phyloP scores from a whole-genome alignment of 129 eudicot species.

The Flaveria robusta region DNA sequence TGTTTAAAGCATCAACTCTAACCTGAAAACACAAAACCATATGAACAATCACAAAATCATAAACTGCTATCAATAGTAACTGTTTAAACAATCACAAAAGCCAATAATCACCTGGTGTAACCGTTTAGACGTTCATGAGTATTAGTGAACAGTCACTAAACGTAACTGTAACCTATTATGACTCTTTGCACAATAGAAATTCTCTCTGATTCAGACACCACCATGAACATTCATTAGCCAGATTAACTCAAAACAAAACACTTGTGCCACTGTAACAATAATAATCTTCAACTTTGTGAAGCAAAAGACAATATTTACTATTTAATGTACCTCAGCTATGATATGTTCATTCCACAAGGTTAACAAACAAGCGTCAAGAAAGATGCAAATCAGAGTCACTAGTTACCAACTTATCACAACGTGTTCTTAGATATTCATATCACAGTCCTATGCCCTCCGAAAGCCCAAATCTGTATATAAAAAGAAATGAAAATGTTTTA shows the following conservation, averaged over 20 bases:
- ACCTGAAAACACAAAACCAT: neutral
- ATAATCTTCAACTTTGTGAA: too few species aligned
- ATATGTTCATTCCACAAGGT: slow-evolving; percentile 34
- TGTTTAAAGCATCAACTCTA: neutral
- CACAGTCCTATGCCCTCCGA: slow-evolving; percentile 90
- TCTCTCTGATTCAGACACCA: too few species aligned
- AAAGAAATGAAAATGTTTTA: neutral
- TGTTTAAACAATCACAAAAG: too few species aligned
- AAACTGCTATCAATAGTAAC: too few species aligned
- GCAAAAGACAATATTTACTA: slow-evolving; percentile 33
- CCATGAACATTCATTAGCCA: neutral
- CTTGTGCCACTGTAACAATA: too few species aligned
- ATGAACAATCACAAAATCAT: neutral
- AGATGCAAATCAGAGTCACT: slow-evolving; percentile 20
- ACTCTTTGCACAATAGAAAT: neutral
- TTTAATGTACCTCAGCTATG: slow-evolving; percentile 22
- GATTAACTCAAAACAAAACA: neutral
- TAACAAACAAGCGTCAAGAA: slow-evolving; percentile 8
- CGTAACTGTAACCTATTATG: too few species aligned
- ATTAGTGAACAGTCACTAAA: neutral
- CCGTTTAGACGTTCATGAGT: neutral
- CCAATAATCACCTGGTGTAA: too few species aligned
- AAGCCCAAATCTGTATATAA: slow-evolving; percentile 91
- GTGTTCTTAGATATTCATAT: slow-evolving; percentile 35
- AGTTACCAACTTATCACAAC: slow-evolving; percentile 13